These are phyloP conservation scores for Diaporthe ilicicola DNA, from an alignment of 2,329 filamentous ascomycete genomes.

Conservation along the genomic window DNA sequence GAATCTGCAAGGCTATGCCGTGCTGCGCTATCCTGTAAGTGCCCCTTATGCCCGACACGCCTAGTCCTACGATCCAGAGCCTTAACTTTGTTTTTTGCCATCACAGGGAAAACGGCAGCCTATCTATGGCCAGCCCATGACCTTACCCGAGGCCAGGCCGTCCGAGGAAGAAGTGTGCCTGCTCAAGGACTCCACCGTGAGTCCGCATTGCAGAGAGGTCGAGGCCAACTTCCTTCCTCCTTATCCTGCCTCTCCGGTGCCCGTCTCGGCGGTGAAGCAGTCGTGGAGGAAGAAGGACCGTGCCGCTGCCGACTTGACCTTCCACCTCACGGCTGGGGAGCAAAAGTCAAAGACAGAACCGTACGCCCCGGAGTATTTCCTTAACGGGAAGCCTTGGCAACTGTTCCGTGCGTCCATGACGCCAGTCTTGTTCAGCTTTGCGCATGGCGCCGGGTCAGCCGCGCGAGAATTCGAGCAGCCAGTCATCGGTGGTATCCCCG, in stretches of 20 bases:
- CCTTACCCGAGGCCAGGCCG: conserved; percentile 27
- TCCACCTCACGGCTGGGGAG: conserved; percentile 25
- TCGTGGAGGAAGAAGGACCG: neutral
- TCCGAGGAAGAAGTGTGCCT: conserved; percentile 30
- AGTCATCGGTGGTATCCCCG: neutral
- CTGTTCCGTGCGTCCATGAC: conserved; percentile 32
- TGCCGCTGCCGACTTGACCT: conserved; percentile 29
- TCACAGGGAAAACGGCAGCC: conserved; percentile 25
- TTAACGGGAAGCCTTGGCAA: conserved; percentile 32
- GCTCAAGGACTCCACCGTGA: conserved; percentile 31
- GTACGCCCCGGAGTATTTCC: conserved; percentile 24
- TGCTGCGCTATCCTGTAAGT: conserved; percentile 35
- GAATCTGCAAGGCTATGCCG: conserved; percentile 37
- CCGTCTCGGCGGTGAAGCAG: neutral
- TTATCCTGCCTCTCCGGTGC: conserved; percentile 21
- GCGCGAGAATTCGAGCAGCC: conserved; percentile 23
- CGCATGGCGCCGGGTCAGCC: conserved; percentile 19
- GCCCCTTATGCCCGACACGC: no score
- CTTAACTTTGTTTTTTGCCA: neutral
- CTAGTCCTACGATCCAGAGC: neutral
- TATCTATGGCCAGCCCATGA: conserved; percentile 34
- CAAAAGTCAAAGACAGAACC: conserved; percentile 24
- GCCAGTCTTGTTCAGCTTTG: conserved; percentile 34
- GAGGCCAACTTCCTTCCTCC: conserved; percentile 29
- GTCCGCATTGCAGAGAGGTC: conserved; percentile 29